Evolutionary conservation across 1,284 basidiomycete species (phyloP), one percentile per base, ranked within the genome.

Genomic region (Cryptococcus sp.): DNA sequence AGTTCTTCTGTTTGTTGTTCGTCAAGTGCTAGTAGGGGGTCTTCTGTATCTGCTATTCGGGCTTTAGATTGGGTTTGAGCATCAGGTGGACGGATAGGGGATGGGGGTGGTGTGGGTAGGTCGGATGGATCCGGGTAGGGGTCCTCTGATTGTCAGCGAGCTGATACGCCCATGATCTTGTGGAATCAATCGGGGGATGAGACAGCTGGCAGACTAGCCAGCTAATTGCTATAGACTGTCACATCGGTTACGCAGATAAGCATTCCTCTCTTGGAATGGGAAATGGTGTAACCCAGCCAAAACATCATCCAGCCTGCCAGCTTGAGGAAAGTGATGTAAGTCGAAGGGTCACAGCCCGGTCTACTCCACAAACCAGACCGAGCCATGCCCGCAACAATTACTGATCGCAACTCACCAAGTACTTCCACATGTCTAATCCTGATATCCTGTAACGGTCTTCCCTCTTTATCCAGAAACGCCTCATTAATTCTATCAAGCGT

Each of bases 401-500:
- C n/a, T n/a, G n/a, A n/a, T n/a, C n/a, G n/a, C n/a, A 14, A 77
- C 83, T 53, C 69, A 91, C 90, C 91, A 41, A 98, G 83, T 32
- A 98, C 82, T 62, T 96, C 85, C 16, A 94, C 86, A 77, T 92
- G 94, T 59, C 91, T 79, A 66, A 98, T 92, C 51, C 94, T 78
- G 36, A 98, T 83, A 73, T 98, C 94, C 72, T 94, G 91, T 65
- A 97, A 80, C 3, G 94, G 94, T 52, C 92, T 76, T 7, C 88
- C 89, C 22, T 89, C 85, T 62, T 88, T 84, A 72, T 97, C 94
- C 13, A 86, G 82, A 68, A 87, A 93, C 1, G 89, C 84, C 43
- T 93, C 88, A 73, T 96, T 97, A 62, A 98, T 78, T 77, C 91
- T 93, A 66, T 92, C 88, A 56, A 98, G 76, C 7, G 90, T 91